Conservation (phyloP, 345 rosid species). For the Melaleuca quinquenervia region DNA sequence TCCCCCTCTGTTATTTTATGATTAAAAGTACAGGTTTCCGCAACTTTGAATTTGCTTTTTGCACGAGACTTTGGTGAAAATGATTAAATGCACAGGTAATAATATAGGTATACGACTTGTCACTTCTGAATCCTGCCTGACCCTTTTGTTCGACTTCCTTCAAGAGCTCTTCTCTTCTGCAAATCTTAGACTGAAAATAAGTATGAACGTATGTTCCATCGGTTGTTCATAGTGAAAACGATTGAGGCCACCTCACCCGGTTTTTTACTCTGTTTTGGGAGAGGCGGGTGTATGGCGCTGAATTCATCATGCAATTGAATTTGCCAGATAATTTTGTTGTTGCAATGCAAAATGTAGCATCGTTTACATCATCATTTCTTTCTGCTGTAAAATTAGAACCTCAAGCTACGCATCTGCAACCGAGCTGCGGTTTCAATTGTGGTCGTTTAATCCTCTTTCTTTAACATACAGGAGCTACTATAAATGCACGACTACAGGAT, state of each 20-base stretch:
- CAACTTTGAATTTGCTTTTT: neutral
- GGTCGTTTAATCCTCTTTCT: neutral
- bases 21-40: neutral
- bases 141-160: neutral
- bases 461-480: slow-evolving; percentile 65
- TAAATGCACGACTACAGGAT: slow-evolving; percentile 74
- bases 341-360: neutral
- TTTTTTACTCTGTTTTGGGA: neutral
- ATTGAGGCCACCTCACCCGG: neutral
- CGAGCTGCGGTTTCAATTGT: neutral
- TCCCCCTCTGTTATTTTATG: neutral
- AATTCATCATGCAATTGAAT: neutral
- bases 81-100: neutral
- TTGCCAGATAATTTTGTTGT: neutral
- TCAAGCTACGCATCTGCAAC: neutral
- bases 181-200: neutral
- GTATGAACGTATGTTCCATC: neutral
- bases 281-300: neutral
- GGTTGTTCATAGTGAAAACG: neutral
- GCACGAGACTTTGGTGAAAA: neutral
- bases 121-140: neutral
- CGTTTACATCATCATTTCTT: neutral
- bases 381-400: neutral
- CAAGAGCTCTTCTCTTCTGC: neutral
- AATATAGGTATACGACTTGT: neutral